phyloP scores from a whole-genome alignment of 2,329 filamentous ascomycete genomes.

The Colletotrichum nymphaeae region DNA sequence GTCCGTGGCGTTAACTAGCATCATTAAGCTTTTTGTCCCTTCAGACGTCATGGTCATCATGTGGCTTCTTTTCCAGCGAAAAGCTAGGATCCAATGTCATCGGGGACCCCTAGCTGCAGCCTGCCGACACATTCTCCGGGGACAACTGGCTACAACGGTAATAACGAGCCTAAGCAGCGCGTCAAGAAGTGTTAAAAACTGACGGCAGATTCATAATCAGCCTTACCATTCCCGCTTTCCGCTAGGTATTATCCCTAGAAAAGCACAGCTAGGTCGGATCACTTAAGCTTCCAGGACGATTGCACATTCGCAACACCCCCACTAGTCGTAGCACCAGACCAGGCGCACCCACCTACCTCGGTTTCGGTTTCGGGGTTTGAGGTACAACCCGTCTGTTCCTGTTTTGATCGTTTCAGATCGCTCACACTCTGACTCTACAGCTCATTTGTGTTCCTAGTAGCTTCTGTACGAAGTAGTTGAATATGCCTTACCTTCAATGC shows the following conservation, averaged over 20 bases:
- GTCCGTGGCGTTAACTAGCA: neutral
- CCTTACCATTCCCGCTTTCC: neutral
- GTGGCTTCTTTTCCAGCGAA: neutral
- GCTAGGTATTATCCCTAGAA: neutral
- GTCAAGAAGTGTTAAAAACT: neutral
- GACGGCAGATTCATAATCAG: neutral
- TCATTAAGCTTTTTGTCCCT: neutral
- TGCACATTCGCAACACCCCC: neutral
- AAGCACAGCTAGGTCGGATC: neutral
- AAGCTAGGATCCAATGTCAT: neutral
- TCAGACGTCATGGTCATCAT: neutral
- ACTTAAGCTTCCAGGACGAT: neutral
- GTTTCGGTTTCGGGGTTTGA: conserved; percentile 1
- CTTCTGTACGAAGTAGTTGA: neutral
- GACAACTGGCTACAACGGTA: neutral
- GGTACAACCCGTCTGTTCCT: neutral
- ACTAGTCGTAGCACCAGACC: neutral
- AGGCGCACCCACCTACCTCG: neutral
- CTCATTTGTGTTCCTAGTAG: neutral
- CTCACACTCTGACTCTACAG: neutral
- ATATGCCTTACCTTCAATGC: neutral
- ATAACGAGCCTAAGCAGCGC: too few relatives aligned
- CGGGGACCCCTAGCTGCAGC: neutral
- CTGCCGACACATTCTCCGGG: neutral
- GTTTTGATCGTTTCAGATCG: neutral